phyloP scores from a whole-genome alignment of 1,284 basidiomycete species.

The Fistulina hepatica region DNA sequence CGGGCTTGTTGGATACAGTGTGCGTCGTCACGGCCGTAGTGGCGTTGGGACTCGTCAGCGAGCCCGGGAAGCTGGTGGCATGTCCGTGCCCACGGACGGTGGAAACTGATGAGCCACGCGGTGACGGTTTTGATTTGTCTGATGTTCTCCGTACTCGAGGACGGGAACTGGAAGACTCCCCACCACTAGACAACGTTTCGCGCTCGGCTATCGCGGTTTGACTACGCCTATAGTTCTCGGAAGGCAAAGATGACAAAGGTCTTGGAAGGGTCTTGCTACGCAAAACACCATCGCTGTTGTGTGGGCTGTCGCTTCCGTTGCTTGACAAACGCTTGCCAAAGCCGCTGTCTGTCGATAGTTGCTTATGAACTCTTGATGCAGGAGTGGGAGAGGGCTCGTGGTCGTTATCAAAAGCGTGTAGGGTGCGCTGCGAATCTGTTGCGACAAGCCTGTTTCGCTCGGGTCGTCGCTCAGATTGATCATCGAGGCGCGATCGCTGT shows the following conservation, averaged over 20 bases:
- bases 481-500: too few relatives aligned
- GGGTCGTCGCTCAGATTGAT: too few relatives aligned
- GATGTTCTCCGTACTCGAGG: conserved; percentile 35
- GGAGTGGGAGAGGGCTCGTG: conserved; percentile 62
- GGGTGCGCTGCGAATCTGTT: conserved; percentile 34
- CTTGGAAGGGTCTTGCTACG: too few relatives aligned
- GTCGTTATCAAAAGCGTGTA: conserved; percentile 21
- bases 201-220: conserved; percentile 21
- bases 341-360: too few relatives aligned
- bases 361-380: conserved; percentile 28
- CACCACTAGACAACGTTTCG: conserved; percentile 13
- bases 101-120: conserved; percentile 38
- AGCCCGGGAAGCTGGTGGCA: conserved; percentile 31
- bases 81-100: conserved; percentile 39
- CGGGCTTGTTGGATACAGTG: conserved; percentile 41
- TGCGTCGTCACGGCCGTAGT: conserved; percentile 62
- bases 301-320: too few relatives aligned
- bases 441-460: conserved; percentile 24
- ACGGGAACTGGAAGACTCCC: conserved; percentile 14
- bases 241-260: conserved; percentile 48
- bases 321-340: too few relatives aligned
- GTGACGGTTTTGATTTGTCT: too few relatives aligned
- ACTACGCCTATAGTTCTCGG: conserved; percentile 33
- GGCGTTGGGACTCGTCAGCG: conserved; percentile 39
- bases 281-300: too few relatives aligned